Conservation (phyloP, 2,329 filamentous ascomycete genomes). For the Cordyceps militaris region DNA sequence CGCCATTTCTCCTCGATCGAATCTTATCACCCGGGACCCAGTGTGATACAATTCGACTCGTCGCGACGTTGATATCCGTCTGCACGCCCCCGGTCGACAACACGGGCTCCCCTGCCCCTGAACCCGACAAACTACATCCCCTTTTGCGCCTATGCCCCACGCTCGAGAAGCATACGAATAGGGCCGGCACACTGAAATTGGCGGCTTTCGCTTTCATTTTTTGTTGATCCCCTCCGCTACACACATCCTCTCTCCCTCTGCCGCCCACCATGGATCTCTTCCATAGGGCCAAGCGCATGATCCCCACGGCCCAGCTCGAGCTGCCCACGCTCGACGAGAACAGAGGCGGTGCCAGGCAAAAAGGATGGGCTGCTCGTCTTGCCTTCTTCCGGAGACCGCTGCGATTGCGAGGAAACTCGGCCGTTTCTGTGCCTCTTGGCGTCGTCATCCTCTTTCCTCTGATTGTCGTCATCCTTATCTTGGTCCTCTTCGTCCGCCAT, state of each 20-base stretch:
- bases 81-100: neutral
- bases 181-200: neutral
- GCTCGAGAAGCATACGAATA: neutral
- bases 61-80: neutral
- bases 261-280: constrained; percentile 48
- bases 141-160: neutral
- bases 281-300: constrained; percentile 46
- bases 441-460: constrained; percentile 89
- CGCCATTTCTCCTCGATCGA: neutral
- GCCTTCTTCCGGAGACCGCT: constrained; percentile 82
- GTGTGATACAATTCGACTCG: neutral
- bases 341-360: constrained; percentile 29
- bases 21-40: neutral
- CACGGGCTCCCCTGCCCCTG: neutral
- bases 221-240: neutral
- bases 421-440: constrained; percentile 84
- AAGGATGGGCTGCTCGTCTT: constrained; percentile 44
- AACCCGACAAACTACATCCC: neutral
- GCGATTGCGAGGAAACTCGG: constrained; percentile 84
- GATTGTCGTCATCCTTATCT: constrained; percentile 83
- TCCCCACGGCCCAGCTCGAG: constrained; percentile 35
- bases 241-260: neutral
- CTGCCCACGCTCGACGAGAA: constrained; percentile 49
- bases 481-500: constrained; percentile 83
- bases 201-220: neutral